Conservation (phyloP, 2,329 filamentous ascomycete genomes). For the Pseudogymnoascus pannorum region DNA sequence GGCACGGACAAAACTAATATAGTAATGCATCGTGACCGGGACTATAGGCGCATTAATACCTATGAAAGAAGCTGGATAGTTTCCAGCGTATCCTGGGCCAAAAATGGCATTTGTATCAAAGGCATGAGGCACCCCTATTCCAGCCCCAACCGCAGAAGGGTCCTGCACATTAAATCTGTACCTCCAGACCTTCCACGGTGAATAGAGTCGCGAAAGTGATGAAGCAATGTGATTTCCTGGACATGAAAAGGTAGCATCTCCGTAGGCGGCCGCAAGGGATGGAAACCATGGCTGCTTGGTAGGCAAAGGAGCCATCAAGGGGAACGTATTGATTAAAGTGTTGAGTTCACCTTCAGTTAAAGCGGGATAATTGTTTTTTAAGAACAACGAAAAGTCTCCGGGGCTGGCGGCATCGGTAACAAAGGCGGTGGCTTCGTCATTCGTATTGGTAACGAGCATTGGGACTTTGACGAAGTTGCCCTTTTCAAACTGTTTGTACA, state of each 20-base stretch:
- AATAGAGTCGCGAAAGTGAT: background rate
- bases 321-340: slow-evolving; percentile 23
- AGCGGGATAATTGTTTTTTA: slow-evolving; percentile 29
- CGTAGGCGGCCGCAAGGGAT: slow-evolving; percentile 31
- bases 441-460: slow-evolving; percentile 28
- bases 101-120: slow-evolving; percentile 29
- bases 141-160: slow-evolving; percentile 29
- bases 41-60: slow-evolving; percentile 23
- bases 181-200: background rate
- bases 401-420: slow-evolving; percentile 7
- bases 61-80: slow-evolving; percentile 26
- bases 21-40: slow-evolving; percentile 30
- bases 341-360: slow-evolving; percentile 20
- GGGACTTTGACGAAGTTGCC: slow-evolving; percentile 31
- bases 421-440: slow-evolving; percentile 13
- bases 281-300: slow-evolving; percentile 27
- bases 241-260: slow-evolving; percentile 41
- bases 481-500: slow-evolving; percentile 28
- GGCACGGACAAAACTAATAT: slow-evolving; percentile 34
- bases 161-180: slow-evolving; percentile 38
- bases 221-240: slow-evolving; percentile 27
- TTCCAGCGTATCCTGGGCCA: slow-evolving; percentile 21
- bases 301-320: slow-evolving; percentile 19
- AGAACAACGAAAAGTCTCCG: slow-evolving; percentile 19
- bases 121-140: slow-evolving; percentile 28